Conservation (phyloP, 2,329 filamentous ascomycete genomes). For the Phoma herbarum region DNA sequence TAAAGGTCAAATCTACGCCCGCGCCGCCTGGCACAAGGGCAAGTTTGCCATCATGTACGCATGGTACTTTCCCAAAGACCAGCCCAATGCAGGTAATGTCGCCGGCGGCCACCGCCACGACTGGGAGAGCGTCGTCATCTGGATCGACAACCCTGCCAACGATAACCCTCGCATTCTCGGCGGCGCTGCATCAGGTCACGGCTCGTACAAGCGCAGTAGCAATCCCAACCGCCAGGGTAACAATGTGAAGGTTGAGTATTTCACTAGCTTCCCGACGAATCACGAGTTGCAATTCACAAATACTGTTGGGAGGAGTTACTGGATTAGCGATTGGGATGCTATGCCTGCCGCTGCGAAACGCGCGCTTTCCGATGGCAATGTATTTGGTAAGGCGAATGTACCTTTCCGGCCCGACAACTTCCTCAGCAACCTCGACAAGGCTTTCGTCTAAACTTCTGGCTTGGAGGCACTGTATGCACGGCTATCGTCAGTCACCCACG, state of each 20-base stretch:
- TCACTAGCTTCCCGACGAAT: constrained; percentile 57
- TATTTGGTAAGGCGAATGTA: constrained; percentile 56
- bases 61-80: constrained; percentile 60
- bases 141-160: constrained; percentile 52
- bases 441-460: background rate
- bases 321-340: constrained; percentile 57
- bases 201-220: constrained; percentile 52
- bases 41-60: constrained; percentile 60
- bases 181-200: constrained; percentile 61
- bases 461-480: background rate
- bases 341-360: constrained; percentile 50
- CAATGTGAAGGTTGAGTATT: constrained; percentile 57
- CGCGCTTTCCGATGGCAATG: constrained; percentile 50
- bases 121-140: constrained; percentile 62
- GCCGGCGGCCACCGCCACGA: constrained; percentile 61
- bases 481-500: no score
- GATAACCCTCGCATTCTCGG: constrained; percentile 54
- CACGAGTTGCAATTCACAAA: constrained; percentile 51
- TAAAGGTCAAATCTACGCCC: constrained; percentile 60
- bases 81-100: constrained; percentile 48
- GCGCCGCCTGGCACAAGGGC: constrained; percentile 51
- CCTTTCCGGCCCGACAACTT: constrained; percentile 58
- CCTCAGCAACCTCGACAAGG: constrained; percentile 19
- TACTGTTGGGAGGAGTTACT: background rate
- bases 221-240: constrained; percentile 50